Base-by-base conservation (phyloP, 352 stramenopile species). In the Globisporangium abappressorium region DNA sequence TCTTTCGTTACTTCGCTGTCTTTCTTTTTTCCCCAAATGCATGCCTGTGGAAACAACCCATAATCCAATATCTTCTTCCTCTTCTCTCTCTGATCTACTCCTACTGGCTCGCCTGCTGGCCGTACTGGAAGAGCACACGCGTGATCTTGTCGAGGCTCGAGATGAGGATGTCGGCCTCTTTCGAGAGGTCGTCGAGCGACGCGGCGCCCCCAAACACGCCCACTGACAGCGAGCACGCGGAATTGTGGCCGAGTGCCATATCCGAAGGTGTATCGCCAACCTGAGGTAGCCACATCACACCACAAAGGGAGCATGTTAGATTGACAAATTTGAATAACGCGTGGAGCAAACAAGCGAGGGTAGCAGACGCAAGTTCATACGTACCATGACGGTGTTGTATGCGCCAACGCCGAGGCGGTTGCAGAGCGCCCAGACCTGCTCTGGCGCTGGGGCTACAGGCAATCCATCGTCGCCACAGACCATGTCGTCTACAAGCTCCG, bases 251-350 rank as follows among this genome's bases (percentile, higher is more conserved):
- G 0, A 87, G 68, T 1, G 41, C 43, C 76, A 86, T 87, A 51
- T 88, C 80, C 9, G 78, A 79, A 11, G 70, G 62, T 4, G 80
- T 87, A 56, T 86, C 78, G 14, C 78, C 80, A 22, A 88, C 79
- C 79, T 75, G 38, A 11, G 15, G 43, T 22, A 51, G 20, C 5
- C 38, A 46, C 14, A 49, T 15, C 41, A 49, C 14, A 18, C 14
- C 18, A 24, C 7, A 51, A 51, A 22, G 18, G 2, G 18, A 51
- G 9, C 43, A 22, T 22, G 43, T 51, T 22, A 51, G 43, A 22
- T 46, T 46, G 38, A 24, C 38, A 18, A 56, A 26, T n/a, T 41
- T 30, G n/a, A 56, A 34, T 8, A 18, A 57, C 15, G 2, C 18
- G 43, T 30, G 15, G 18, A 51, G 43, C 43, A 22, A 51, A 20